Evolutionary conservation across 208 protist species (phyloP).

Genomic region (Trypanosoma congolense): DNA sequence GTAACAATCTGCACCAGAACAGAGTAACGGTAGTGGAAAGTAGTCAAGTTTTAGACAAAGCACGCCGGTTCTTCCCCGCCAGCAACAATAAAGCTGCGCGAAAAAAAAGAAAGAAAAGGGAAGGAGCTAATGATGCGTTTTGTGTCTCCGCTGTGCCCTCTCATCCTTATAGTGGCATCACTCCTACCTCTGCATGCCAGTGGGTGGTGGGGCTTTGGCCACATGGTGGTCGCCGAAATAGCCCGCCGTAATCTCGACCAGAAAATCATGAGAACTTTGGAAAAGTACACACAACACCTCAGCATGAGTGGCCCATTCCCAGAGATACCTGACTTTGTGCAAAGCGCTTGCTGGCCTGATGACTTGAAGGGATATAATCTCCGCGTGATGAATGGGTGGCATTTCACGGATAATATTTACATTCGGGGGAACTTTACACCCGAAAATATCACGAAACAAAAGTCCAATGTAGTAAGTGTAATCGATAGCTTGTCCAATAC

Average conservation of each 20-base stretch:
- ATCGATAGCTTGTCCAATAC: constrained; percentile 22
- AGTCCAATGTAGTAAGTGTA: constrained; percentile 31
- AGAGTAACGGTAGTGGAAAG: no score
- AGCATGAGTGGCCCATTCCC: constrained; percentile 56
- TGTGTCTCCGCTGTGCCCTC: background rate
- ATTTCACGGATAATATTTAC: constrained; percentile 69
- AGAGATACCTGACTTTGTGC: constrained; percentile 49
- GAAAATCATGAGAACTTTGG: constrained; percentile 27
- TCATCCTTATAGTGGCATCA: constrained; percentile 15
- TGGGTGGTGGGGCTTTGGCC: constrained; percentile 72
- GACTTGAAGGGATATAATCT: constrained; percentile 64
- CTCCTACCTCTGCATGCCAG: constrained; percentile 12
- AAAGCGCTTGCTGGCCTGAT: constrained; percentile 78
- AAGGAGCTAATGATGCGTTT: no score
- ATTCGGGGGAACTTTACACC: constrained; percentile 39
- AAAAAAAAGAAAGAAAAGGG: no score
- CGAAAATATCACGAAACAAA: constrained; percentile 12
- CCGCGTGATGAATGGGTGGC: constrained; percentile 61
- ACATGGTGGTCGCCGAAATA: constrained; percentile 86
- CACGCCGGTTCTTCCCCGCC: no score
- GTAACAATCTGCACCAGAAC: no score
- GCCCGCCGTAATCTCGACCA: constrained; percentile 43
- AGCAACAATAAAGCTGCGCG: no score
- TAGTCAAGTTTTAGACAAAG: no score
- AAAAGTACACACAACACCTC: constrained; percentile 30